Conservation (phyloP, 73 alveolate genomes). For the Stentor roeselii region DNA sequence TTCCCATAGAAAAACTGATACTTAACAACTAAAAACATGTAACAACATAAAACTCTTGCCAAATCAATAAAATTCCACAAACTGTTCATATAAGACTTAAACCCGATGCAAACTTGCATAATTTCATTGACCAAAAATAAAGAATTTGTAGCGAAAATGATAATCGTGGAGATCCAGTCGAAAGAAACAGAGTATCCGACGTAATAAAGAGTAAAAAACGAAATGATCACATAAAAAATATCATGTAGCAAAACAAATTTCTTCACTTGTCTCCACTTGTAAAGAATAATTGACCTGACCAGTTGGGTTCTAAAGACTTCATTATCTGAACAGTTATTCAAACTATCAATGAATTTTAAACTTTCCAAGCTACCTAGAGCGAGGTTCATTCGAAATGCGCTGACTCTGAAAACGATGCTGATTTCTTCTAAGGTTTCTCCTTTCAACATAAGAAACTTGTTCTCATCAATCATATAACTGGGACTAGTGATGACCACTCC, state of each 20-base stretch:
- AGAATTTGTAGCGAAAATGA: neutral
- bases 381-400: constrained; percentile 1
- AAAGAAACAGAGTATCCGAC: neutral
- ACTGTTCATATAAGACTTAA: neutral
- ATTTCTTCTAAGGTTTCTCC: neutral
- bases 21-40: neutral
- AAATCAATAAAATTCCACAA: neutral
- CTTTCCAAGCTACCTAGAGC: constrained; percentile 5
- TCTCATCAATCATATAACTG: neutral
- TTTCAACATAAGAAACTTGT: neutral
- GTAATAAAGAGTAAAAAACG: neutral
- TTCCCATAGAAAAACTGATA: neutral
- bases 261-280: constrained; percentile 11
- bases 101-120: neutral
- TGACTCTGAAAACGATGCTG: neutral
- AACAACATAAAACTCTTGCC: neutral
- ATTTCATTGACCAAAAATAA: neutral
- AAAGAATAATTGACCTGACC: neutral
- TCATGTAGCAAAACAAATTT: neutral
- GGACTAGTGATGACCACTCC: neutral
- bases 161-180: neutral
- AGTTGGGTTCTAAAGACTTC: neutral
- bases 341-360: neutral
- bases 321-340: neutral
- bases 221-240: neutral